Base-by-base conservation (phyloP, 768 basidiomycete species). In the Suillus paluster region DNA sequence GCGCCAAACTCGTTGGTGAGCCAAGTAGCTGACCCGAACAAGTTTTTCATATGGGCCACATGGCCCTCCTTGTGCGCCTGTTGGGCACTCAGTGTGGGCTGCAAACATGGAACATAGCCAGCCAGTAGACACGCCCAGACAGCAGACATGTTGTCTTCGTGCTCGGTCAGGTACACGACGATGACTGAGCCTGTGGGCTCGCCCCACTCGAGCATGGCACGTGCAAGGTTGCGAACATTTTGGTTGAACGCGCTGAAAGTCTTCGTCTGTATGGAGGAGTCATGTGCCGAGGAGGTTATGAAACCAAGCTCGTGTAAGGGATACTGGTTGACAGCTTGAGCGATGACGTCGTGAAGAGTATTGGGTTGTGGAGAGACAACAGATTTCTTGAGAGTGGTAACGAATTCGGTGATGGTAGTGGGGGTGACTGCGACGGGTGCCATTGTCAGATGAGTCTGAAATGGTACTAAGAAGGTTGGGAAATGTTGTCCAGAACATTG, bases 121-220 rank as follows among this genome's bases (percentile, higher is more conserved):
- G 73, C 74, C 33, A 74, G 60, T 1, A 74, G 57, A 57, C 71
- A 74, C 0, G 73, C 73, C 73, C 73, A 74, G 19, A 74, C 59
- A 7, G 74, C 74, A 2, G 63, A 66, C 73, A 75, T 74, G 48
- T 75, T 74, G 48, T 74, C 74, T 54, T 75, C 73, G 25, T 74
- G 73, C 41, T 74, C 74, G 0, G 71, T 75, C n/a, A 74, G 62
- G 56, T 74, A 74, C 0, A 74, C 63, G 11, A 73, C 62, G 6
- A 75, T 7, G 12, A 73, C 27, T 1, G 73, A 72, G 1, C 73
- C 74, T 1, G 57, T 12, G 19, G 74, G 70, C 39, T 67, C 75
- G 4, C 60, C 65, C 74, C 70, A 71, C 2, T 59, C 49, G 33
- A 62, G 61, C 38, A 71, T 54, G 17, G 70, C 71, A n/a, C 61